phyloP scores from a whole-genome alignment of 116 monocot genomes.

The Trichopus zeylanicus region DNA sequence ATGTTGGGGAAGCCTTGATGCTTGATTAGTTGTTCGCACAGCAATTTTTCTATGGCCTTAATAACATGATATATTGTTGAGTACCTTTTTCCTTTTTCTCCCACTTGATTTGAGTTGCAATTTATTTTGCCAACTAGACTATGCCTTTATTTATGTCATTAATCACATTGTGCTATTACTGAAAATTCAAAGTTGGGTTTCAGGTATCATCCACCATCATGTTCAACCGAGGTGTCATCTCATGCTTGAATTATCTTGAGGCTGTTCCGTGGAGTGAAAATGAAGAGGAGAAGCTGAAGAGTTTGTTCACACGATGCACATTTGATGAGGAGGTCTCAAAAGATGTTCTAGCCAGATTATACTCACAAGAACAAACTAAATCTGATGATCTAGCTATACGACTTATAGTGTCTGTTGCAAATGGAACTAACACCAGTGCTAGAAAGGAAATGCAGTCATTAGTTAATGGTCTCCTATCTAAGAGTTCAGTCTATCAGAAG shows the following conservation, averaged over 20 bases:
- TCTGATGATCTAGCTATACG: conserved; percentile 37
- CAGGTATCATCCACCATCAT: conserved; percentile 64
- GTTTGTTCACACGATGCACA: conserved; percentile 39
- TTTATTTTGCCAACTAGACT: not conserved
- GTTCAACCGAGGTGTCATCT: conserved; percentile 70
- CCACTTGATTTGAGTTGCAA: conserved; percentile 2
- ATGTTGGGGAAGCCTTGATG: no score
- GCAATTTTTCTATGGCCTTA: no score
- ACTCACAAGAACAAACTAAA: conserved; percentile 12
- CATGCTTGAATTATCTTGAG: conserved; percentile 87
- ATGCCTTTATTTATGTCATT: not conserved
- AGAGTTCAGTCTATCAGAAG: conserved; percentile 82
- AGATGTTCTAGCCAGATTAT: conserved; percentile 63
- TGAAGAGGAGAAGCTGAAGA: conserved; percentile 85
- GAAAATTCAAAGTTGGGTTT: conserved; percentile 8
- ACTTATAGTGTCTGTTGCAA: conserved; percentile 62
- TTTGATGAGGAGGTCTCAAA: conserved; percentile 39
- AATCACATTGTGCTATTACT: not conserved
- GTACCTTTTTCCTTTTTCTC: no score
- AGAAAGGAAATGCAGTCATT: conserved; percentile 77
- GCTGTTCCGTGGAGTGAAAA: conserved; percentile 91
- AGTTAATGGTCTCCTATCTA: conserved; percentile 72
- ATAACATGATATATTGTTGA: no score
- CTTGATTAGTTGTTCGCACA: no score
- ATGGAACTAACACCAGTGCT: conserved; percentile 34